Base-by-base conservation (phyloP, 345 rosid genomes). In the Schrenkiella parvula region DNA sequence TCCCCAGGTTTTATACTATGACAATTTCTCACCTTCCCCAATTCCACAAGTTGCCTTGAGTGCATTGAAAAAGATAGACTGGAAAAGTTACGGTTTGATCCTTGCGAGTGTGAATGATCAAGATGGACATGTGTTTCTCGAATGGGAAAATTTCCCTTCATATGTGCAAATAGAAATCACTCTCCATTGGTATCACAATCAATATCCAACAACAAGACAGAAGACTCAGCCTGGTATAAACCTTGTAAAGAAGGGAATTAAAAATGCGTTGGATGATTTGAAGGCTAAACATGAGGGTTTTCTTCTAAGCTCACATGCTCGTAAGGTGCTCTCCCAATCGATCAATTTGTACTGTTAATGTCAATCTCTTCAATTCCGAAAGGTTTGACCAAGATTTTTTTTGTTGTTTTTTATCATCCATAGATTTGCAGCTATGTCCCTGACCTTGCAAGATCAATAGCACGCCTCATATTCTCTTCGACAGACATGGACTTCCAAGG, bases 381-480 rank as follows among this genome's bases (percentile, higher is more conserved):
- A 19, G 35, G 8, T 25, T 17, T 68, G 43, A 61, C 52, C 26
- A 68, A 13, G 17, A 4, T n/a, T 60, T 13, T 35, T 44, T 28
- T 14, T 42, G 7, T 35, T 22, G 23, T 37, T 29, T 11, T 34
- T 5, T 51, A 34, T 63, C 35, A 13, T 69, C 47, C 25, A 53
- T 82, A 95, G 98, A 86, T 85, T 73, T 81, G 86, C 80, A 82
- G 85, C 70, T 81, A 89, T 74, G 98, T 87, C 41, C 95, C 99
- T 72, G 96, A 84, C 79, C 93, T 95, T 64, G 92, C 99, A 68
- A 91, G 82, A 77, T 82, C 95, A 66, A 76, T 88, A 41, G 82
- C 95, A 32, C 90, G 93, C 62, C 88, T 95, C 60, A 84, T 95
- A 51, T 61, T 84, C 78, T 82, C 92, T 26, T 91, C 96, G 6